Evolutionary conservation across 2,329 filamentous ascomycete species (phyloP).

Genomic region (Fusarium pseudoanthophilum): DNA sequence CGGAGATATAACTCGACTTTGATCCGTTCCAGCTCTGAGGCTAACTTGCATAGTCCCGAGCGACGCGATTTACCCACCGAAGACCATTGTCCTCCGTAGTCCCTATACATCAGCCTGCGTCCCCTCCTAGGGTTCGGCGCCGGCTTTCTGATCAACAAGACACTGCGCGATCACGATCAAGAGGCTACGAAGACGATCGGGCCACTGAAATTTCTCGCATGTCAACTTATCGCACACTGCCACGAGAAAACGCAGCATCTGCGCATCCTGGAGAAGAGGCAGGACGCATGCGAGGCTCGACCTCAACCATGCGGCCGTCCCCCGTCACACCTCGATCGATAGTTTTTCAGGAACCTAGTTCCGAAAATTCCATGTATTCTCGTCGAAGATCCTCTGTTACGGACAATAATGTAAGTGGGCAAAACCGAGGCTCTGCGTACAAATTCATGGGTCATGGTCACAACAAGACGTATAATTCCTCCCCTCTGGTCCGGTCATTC

Average conservation of each 20-base stretch:
- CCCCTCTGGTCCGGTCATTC: conserved; percentile 63
- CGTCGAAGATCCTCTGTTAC: conserved; percentile 59
- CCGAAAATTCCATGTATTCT: conserved; percentile 46
- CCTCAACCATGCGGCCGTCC: conserved; percentile 53
- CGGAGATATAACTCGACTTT: background rate
- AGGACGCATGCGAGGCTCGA: conserved; percentile 47
- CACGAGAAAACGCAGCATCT: conserved; percentile 57
- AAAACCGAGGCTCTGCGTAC: conserved; percentile 57
- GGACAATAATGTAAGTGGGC: conserved; percentile 55
- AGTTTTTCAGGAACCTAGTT: conserved; percentile 57
- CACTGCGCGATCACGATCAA: conserved; percentile 49
- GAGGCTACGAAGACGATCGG: conserved; percentile 58
- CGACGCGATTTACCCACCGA: conserved; percentile 58
- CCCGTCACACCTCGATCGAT: conserved; percentile 62
- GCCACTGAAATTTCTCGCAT: conserved; percentile 54
- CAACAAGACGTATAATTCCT: conserved; percentile 64
- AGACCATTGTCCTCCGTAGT: conserved; percentile 65
- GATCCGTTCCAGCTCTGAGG: conserved; percentile 12
- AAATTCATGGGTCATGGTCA: conserved; percentile 49
- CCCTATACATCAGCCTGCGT: conserved; percentile 59
- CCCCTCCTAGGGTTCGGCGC: conserved; percentile 62
- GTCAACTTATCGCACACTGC: conserved; percentile 55
- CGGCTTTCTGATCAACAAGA: conserved; percentile 69
- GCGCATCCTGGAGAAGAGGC: conserved; percentile 52
- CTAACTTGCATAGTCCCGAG: conserved; percentile 57